A percentile compares a stretch with the other conserved stretches of the same genome.
Conservation (phyloP, 2,329 filamentous ascomycete genomes). For the Colletotrichum simmondsii region DNA sequence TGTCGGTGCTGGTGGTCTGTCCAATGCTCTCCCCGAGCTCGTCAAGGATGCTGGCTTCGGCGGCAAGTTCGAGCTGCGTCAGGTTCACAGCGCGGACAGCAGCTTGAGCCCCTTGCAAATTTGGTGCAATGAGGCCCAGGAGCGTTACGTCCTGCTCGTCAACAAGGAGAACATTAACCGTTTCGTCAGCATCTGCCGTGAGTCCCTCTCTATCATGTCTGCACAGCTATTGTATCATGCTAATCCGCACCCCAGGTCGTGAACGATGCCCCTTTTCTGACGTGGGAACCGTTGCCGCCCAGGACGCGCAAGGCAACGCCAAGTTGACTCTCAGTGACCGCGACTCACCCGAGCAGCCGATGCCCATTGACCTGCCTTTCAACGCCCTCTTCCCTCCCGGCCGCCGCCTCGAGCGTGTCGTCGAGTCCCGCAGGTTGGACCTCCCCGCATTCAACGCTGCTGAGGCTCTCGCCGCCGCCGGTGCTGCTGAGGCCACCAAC, state of each 20-base stretch:
- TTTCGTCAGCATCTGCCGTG: constrained; percentile 74
- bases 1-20: constrained; percentile 90
- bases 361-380: constrained; percentile 91
- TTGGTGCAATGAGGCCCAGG: constrained; percentile 97
- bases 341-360: constrained; percentile 78
- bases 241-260: constrained; percentile 61
- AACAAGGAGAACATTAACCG: constrained; percentile 82
- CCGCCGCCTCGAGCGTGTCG: constrained; percentile 81
- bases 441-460: constrained; percentile 79
- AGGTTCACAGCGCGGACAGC: constrained; percentile 89
- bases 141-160: constrained; percentile 93
- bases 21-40: constrained; percentile 79
- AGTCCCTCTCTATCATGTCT: constrained; percentile 38
- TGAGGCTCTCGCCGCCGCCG: constrained; percentile 72
- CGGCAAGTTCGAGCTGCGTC: constrained; percentile 92
- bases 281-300: constrained; percentile 80
- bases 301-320: constrained; percentile 71
- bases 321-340: constrained; percentile 84
- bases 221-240: neutral
- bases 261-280: constrained; percentile 94
- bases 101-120: constrained; percentile 97
- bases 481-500: constrained; percentile 64
- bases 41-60: constrained; percentile 93
- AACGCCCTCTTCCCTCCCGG: constrained; percentile 88
- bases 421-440: constrained; percentile 74